Evolutionary conservation across 2,329 filamentous ascomycete species (phyloP), one percentile per base, ranked within the genome.

Genomic region (Tolypocladium tundrense): DNA sequence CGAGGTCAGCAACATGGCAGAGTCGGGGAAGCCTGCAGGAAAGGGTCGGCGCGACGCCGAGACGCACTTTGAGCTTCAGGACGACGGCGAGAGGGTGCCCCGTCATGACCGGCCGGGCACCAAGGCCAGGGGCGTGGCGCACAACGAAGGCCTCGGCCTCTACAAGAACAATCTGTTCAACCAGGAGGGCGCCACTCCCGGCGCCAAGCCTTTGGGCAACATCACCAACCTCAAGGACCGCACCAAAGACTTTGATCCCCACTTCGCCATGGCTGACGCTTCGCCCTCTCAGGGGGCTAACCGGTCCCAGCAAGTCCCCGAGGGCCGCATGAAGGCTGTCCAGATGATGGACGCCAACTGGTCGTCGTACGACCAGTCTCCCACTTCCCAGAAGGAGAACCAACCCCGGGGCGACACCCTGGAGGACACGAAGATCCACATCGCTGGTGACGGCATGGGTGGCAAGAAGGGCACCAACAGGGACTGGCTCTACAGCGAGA

Each of bases 41-140:
- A 88, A 88, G 69, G 80, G 88, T 42, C 89, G 93, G 60, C 89
- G 86, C 48, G 90, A 95, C 66, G 87, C 88, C 21, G 86, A 92
- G 68, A 76, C 85, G 1, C 91, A 97, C 72, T 97, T 96, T 68
- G 86, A 94, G 60, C 82, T 97, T 66, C 78, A 83, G 57, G 92
- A 97, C 68, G 86, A 92, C 58, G 85, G 83, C 54, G 81, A 81
- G 40, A 82, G 83, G 54, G 74, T 78, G 19, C 79, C 76, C 9
- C 77, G 80, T 57, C 73, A 76, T 50, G 77, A 78, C 55, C 67
- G 72, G 53, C 68, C 73, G 55, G 73, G 72, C 54, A 76, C 77
- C 50, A 68, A 68, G 54, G 79, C 78, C 56, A 79, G 77, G 58
- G 83, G 82, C 51, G 72, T 78, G n/a, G 79, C 73, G 42, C 80